phyloP scores from a whole-genome alignment of 345 rosid species.

The Turritis glabra region DNA sequence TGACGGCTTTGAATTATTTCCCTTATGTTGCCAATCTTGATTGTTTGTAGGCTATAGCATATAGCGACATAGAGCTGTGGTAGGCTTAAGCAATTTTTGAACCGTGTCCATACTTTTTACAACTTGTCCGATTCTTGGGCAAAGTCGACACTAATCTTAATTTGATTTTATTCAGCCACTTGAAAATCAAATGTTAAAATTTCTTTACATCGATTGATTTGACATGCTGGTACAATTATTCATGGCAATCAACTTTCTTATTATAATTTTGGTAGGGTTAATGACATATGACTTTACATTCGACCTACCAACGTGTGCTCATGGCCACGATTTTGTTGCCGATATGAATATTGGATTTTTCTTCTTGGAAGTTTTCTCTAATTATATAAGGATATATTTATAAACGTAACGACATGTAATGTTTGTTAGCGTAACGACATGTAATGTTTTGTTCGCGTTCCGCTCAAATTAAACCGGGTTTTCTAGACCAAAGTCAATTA shows the following conservation, averaged over 20 bases:
- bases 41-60: slow-evolving; percentile 1
- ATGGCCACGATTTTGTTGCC: slow-evolving; percentile 23
- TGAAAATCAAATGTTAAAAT: slow-evolving; percentile 2
- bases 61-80: background rate
- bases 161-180: slow-evolving; percentile 8
- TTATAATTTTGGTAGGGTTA: slow-evolving; percentile 33
- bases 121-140: slow-evolving; percentile 1
- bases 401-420: background rate
- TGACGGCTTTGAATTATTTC: slow-evolving; percentile 10
- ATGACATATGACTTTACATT: slow-evolving; percentile 30
- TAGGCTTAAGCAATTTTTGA: slow-evolving; percentile 2
- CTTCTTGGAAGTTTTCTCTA: slow-evolving; percentile 24
- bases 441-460: slow-evolving; percentile 1
- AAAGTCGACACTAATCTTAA: background rate
- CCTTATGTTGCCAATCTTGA: background rate
- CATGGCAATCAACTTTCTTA: background rate
- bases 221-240: slow-evolving; percentile 34
- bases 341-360: slow-evolving; percentile 28
- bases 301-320: slow-evolving; percentile 28
- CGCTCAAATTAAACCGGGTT: background rate
- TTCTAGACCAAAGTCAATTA: background rate
- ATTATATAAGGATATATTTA: background rate
- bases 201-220: slow-evolving; percentile 29
- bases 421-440: background rate
- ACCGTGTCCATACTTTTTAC: background rate